Evolutionary conservation across 202 grass and related monocot genomes (phyloP), one percentile per base, ranked within the genome.

Genomic region (Setaria italica): DNA sequence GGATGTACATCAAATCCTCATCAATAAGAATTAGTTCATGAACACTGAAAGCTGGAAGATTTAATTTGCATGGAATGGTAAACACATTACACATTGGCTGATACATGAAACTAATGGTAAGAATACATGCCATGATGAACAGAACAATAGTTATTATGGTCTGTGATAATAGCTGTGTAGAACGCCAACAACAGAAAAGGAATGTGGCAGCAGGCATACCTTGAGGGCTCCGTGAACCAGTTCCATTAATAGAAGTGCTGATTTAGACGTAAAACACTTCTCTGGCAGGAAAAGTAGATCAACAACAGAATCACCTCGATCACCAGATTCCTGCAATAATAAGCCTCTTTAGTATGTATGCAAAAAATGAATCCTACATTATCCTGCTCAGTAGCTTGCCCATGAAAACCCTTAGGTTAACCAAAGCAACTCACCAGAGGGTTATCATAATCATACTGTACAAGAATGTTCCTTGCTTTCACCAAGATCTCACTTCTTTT

Each of bases 401-500:
- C 13, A 75, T n/a, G 20, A 46, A 79, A 82, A 84, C 72, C 17
- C 55, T 46, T 56, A 16, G 71, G 41, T 76, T 56, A 56, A 72
- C 42, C 54, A 65, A 82, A 83, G 64, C 76, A 89, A 92, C 96
- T 95, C 85, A 99, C 96, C 48, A 79, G 82, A 82, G 86, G 77
- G 74, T 85, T 88, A 55, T 69, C 63, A 30, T 92, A 95, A 86
- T 93, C 87, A 90, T 90, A 99, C 19, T 91, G 84, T 71, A 95
- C 80, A 87, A 99, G 84, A 87, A 89, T 82, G 34, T 85, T 66
- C 89, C 96, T 95, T 88, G 93, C 91, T 76, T 90, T 95, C 54
- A 92, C 91, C 86, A 95, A 91, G 69, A 95, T 91, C 72, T 98
- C 95, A 69, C 86, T 98, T 84, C 89, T 95, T 82, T 94, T 95